Conservation (phyloP, 495 filamentous ascomycete genomes). For the Echria macrotheca region DNA sequence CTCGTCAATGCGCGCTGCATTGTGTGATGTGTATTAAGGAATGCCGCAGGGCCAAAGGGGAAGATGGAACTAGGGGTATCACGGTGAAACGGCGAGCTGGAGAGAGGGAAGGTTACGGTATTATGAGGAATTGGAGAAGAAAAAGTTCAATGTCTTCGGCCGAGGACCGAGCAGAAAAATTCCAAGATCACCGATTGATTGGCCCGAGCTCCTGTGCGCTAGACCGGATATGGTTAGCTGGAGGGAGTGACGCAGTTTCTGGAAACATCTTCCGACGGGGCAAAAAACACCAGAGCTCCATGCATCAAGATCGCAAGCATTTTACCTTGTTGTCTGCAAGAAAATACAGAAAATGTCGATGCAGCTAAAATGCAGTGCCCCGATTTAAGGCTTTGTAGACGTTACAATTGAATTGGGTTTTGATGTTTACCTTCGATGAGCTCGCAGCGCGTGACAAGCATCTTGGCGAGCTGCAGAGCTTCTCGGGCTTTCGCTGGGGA, state of each 20-base stretch:
- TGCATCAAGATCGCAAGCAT: too few species aligned
- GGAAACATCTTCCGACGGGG: too few species aligned
- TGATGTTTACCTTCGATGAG: too few species aligned
- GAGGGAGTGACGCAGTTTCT: slow-evolving; percentile 22
- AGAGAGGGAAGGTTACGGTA: slow-evolving; percentile 8
- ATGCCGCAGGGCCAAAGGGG: slow-evolving; percentile 8
- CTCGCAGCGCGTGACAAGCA: too few species aligned
- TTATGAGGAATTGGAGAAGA: slow-evolving; percentile 13
- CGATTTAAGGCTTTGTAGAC: too few species aligned
- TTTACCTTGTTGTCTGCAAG: too few species aligned
- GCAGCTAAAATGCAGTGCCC: too few species aligned
- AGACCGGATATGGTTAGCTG: slow-evolving; percentile 19
- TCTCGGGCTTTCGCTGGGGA: too few species aligned
- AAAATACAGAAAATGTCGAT: too few species aligned
- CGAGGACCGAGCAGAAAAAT: slow-evolving; percentile 22
- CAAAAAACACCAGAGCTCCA: too few species aligned
- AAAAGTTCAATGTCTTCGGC: slow-evolving; percentile 18
- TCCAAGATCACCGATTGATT: slow-evolving; percentile 21
- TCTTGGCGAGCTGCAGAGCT: too few species aligned
- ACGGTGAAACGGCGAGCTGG: not conserved
- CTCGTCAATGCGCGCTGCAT: slow-evolving; percentile 49
- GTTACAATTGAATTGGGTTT: too few species aligned
- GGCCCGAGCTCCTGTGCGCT: slow-evolving; percentile 32
- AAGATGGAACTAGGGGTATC: slow-evolving; percentile 8
- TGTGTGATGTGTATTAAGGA: slow-evolving; percentile 15